These are phyloP conservation scores for Pyrus bretschneideri DNA, from an alignment of 306 rosid species.

Conservation along the genomic window DNA sequence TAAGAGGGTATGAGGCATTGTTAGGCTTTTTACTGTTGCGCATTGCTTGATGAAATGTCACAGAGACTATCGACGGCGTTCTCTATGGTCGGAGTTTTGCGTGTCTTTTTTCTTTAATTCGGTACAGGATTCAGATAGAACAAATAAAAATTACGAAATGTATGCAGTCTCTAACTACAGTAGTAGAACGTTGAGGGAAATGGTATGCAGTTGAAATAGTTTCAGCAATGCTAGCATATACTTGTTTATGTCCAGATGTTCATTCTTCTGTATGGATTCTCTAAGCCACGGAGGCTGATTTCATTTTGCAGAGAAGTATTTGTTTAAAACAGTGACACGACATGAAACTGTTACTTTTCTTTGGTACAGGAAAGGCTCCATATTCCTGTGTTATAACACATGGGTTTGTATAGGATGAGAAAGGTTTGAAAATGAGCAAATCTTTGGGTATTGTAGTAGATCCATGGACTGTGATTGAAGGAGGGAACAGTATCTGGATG, in stretches of 20 bases:
- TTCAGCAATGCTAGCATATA: neutral
- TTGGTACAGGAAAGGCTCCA: slow-evolving; percentile 84
- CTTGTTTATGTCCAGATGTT: neutral
- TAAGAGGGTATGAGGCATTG: neutral
- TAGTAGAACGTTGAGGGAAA: neutral
- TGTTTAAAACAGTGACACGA: slow-evolving; percentile 3
- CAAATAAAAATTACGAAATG: neutral
- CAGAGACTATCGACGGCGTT: neutral
- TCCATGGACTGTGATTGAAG: slow-evolving; percentile 79
- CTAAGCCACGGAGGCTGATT: neutral
- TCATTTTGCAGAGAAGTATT: neutral
- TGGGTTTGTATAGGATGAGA: slow-evolving; percentile 96
- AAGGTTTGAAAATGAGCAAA: slow-evolving; percentile 97
- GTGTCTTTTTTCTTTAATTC: neutral
- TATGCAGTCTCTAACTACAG: neutral
- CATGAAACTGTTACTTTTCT: slow-evolving; percentile 24
- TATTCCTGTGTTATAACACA: slow-evolving; percentile 82
- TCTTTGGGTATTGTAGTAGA: slow-evolving; percentile 94
- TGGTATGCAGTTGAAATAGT: neutral
- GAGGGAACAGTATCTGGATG: slow-evolving; percentile 45
- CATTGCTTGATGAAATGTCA: slow-evolving; percentile 35
- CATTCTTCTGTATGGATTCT: neutral
- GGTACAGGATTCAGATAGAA: neutral
- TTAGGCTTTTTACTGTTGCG: neutral
- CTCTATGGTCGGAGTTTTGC: neutral